These are phyloP conservation scores for Acanthamoeba polyphaga DNA, from an alignment of 208 protist species.

Conservation along the genomic window DNA sequence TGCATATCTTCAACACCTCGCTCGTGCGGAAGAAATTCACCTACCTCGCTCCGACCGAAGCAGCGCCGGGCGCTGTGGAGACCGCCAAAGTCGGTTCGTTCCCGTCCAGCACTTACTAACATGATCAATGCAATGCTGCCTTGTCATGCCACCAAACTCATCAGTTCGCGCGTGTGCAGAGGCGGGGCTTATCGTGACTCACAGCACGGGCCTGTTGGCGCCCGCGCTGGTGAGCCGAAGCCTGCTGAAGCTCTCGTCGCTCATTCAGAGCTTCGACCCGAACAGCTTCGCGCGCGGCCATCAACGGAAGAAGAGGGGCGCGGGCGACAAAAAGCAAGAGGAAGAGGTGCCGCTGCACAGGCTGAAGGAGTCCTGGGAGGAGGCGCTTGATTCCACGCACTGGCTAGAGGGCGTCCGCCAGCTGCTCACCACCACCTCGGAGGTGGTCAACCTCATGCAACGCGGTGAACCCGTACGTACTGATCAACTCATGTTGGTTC, in stretches of 20 bases:
- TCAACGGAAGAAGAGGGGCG: neutral
- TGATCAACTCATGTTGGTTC: neutral
- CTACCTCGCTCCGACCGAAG: neutral
- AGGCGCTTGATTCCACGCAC: neutral
- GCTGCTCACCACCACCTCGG: neutral
- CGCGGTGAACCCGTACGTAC: neutral
- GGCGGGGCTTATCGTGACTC: neutral
- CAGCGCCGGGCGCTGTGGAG: neutral
- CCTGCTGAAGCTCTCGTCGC: neutral
- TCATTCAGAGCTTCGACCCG: neutral
- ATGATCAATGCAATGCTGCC: neutral
- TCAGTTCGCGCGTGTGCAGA: neutral
- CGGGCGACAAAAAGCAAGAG: neutral
- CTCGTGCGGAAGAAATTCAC: neutral
- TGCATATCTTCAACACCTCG: constrained; percentile 7
- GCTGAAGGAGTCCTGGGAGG: neutral
- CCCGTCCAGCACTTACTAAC: neutral
- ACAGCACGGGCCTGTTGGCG: neutral
- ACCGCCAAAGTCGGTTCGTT: neutral
- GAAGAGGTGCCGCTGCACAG: neutral
- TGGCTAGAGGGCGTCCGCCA: neutral
- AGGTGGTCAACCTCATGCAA: neutral
- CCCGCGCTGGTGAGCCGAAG: neutral
- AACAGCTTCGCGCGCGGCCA: neutral
- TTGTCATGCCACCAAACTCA: neutral